A percentile compares a stretch with the other conserved stretches of the same genome.
phyloP scores from a whole-genome alignment of 1,284 basidiomycete species.

The Cutaneotrichosporon spelunceum region DNA sequence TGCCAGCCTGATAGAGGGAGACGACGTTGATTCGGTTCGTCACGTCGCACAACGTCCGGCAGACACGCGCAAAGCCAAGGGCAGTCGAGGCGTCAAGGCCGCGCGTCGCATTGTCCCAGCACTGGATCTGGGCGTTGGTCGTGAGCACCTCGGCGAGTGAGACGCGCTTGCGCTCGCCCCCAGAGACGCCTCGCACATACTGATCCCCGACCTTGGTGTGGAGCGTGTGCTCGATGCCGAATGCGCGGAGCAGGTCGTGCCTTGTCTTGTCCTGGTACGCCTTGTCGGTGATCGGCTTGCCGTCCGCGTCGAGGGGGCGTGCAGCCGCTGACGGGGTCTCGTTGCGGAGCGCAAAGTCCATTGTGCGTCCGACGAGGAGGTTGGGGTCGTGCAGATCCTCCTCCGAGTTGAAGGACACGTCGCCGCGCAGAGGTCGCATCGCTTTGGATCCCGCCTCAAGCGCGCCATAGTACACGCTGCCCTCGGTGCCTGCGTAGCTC shows the following conservation, averaged over 20 bases:
- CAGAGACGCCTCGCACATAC: slow-evolving; percentile 69
- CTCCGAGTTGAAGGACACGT: slow-evolving; percentile 42
- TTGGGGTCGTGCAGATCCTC: slow-evolving; percentile 47
- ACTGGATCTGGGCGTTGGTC: slow-evolving; percentile 59
- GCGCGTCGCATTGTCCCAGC: slow-evolving; percentile 61
- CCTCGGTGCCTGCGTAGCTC: slow-evolving; percentile 52
- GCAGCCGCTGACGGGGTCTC: slow-evolving; percentile 35
- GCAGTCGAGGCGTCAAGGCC: slow-evolving; percentile 82
- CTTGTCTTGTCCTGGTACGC: slow-evolving; percentile 15
- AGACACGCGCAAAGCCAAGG: slow-evolving; percentile 67
- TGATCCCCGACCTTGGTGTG: slow-evolving; percentile 59
- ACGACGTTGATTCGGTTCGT: slow-evolving; percentile 73
- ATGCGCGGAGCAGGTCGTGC: slow-evolving; percentile 58
- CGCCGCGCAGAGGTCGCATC: slow-evolving; percentile 14
- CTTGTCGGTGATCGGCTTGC: slow-evolving; percentile 38
- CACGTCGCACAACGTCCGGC: slow-evolving; percentile 74
- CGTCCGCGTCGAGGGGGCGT: slow-evolving; percentile 29
- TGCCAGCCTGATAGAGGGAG: slow-evolving; percentile 67
- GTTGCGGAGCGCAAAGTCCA: slow-evolving; percentile 46
- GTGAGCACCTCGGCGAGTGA: slow-evolving; percentile 69
- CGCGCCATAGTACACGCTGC: slow-evolving; percentile 50
- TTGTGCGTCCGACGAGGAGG: slow-evolving; percentile 44
- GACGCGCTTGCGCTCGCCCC: slow-evolving; percentile 66
- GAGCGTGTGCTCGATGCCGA: slow-evolving; percentile 68
- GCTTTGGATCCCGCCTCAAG: slow-evolving; percentile 30